Evolutionary conservation across 441 rosid species (phyloP), one percentile per base, ranked within the genome.

Genomic region (Gossypium davidsonii): DNA sequence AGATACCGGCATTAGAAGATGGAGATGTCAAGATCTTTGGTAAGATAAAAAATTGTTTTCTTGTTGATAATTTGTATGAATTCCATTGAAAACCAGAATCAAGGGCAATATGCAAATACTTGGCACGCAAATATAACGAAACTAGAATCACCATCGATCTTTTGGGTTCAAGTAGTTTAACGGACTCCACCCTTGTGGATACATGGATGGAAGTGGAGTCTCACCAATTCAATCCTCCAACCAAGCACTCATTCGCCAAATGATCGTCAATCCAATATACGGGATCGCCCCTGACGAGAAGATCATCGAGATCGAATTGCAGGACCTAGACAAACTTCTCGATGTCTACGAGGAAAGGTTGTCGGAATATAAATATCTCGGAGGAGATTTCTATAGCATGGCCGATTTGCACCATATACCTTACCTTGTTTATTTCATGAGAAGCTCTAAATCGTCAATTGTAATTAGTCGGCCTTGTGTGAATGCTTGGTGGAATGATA

Each of bases 141-240:
- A 44, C 1, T 0, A 74, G 81, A 46, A 14, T 46, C 51, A 14
- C 51, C 12, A 67, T 70, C 5, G 79, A 83, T 49, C 76, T 80
- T 14, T 67, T 62, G 10, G 56, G 71, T 7, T 48, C 76, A 3
- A 2, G 4, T 5, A 63, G 71, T 51, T 60, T 74, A 23, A 23
- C 15, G 10, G 78, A 75, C 9, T 62, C 39, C 0, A 31, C 75
- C 0, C 8, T 60, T 2, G 62, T 77, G 0, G 81, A 74, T 3
- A 25, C 58, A 20, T 79, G 81, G 85, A 79, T 77, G 73, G 78
- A 77, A 56, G 76, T 64, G 2, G 80, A 78, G 20, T 44, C 75
- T 10, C 80, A 75, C 68, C 78, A 65, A 34, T 82, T 34, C 37
- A 21, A 53, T 6, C 2, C 1, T 14, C 79, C 78, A 12, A 55